Percentiles rank a stretch among this genome's conserved stretches.
phyloP scores from a whole-genome alignment of 768 basidiomycete species.

The Suillus tomentosus region DNA sequence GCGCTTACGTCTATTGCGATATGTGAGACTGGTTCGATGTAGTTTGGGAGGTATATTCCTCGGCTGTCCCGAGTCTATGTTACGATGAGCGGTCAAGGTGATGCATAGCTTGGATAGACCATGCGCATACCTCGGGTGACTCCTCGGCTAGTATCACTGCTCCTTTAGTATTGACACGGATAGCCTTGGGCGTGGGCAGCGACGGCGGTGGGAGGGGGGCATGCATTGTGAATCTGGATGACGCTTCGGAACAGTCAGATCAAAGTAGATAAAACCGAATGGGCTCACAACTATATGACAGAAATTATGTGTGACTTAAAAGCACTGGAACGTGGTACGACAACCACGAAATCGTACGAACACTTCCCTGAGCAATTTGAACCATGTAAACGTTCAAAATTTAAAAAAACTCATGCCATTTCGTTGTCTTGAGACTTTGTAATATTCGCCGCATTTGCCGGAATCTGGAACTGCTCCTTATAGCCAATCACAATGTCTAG shows the following conservation, averaged over 20 bases:
- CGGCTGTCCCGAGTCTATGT: constrained; percentile 86
- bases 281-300: background rate
- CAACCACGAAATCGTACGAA: constrained; percentile 14
- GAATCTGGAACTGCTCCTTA: constrained; percentile 3
- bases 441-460: constrained; percentile 10
- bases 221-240: constrained; percentile 16
- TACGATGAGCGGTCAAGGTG: constrained; percentile 17
- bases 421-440: constrained; percentile 9
- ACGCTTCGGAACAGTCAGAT: background rate
- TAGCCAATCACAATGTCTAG: constrained; percentile 8
- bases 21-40: constrained; percentile 97
- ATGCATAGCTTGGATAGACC: constrained; percentile 12
- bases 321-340: constrained; percentile 14
- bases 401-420: constrained; percentile 8
- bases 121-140: constrained; percentile 78
- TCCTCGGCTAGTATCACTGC: constrained; percentile 93
- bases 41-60: constrained; percentile 96
- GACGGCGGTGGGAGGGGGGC: constrained; percentile 52
- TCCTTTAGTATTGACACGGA: constrained; percentile 93
- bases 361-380: constrained; percentile 3
- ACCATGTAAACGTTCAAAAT: constrained; percentile 6
- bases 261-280: constrained; percentile 6
- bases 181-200: constrained; percentile 80
- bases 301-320: constrained; percentile 8
- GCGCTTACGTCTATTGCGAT: constrained; percentile 92